Base-by-base conservation (phyloP, 2,329 filamentous ascomycete genomes). In the Paecilomyces fulvus region DNA sequence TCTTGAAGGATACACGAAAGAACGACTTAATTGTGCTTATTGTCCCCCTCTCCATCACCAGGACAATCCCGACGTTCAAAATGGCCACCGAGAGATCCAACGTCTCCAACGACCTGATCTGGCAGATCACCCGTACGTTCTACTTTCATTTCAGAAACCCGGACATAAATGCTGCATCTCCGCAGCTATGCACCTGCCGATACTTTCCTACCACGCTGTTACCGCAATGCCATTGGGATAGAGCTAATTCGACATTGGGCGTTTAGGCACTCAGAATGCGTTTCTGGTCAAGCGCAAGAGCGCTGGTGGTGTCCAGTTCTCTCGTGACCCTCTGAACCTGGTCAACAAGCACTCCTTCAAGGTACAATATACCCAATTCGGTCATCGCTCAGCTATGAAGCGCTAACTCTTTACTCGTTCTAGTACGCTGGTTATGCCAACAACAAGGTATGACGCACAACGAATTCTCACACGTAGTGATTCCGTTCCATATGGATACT, bases 401-500 rank as follows among this genome's bases (percentile, higher is more conserved):
- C 43, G 59, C 64, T 70, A 56, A 71, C 52, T 49, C 21, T 30
- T 59, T 28, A 43, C 56, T 59, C 58, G 52, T 21, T 62, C 61
- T 73, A 95, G 90, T 84, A 96, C 78, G 89, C 89, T 70, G 94
- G 94, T 72, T 95, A 91, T 78, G 85, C 90, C 78, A 96, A 95
- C 82, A 84, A 87, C 76, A 94, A 96, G 89, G 90, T 94, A 88
- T 69, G 46, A 53, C 49, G n/a, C 30, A 31, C 37, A 23, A 30
- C 20, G 28, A 49, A 30, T n/a, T 8, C 8, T 43, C 14, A 8
- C n/a, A 9, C n/a, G n/a, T n/a, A 17, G 9, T 43, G 37, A 10
- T 17, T 17, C 37, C n/a, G 6, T 30, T 25, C 28, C 10, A 37
- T 48, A 14, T 28, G 28, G 37, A 53, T 48, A 53, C 58, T 58